Percentiles rank a stretch among this genome's conserved stretches.
Evolutionary conservation across 2,329 filamentous ascomycete species (phyloP).

Genomic region (Fusarium buxicola): DNA sequence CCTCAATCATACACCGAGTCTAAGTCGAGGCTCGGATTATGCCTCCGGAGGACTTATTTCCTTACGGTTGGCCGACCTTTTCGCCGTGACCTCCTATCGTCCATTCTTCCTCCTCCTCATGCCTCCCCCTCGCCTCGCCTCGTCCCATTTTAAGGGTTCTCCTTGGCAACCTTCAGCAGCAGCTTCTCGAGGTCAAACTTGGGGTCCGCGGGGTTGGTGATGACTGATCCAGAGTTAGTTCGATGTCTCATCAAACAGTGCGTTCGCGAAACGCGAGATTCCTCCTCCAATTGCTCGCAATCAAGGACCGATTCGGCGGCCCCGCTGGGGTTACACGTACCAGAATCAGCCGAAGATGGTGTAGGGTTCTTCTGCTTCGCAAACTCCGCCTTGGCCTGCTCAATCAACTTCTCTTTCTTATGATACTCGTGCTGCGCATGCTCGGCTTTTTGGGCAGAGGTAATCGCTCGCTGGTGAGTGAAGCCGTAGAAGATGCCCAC

Average conservation of each 20-base stretch:
- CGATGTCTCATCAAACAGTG: background rate
- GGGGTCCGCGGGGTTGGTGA: constrained; percentile 79
- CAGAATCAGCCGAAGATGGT: constrained; percentile 49
- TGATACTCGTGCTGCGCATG: constrained; percentile 85
- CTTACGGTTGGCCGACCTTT: constrained; percentile 41
- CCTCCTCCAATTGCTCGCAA: constrained; percentile 24
- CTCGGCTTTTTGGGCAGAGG: constrained; percentile 74
- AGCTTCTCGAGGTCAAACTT: constrained; percentile 95
- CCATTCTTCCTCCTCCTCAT: constrained; percentile 47
- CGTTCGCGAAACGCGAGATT: constrained; percentile 15
- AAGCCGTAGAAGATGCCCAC: constrained; percentile 95
- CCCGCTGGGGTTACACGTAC: constrained; percentile 41
- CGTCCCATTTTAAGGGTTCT: constrained; percentile 59
- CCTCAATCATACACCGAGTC: constrained; percentile 55
- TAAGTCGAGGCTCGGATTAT: constrained; percentile 48
- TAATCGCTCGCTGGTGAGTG: constrained; percentile 89
- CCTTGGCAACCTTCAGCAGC: constrained; percentile 71
- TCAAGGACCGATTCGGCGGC: constrained; percentile 11
- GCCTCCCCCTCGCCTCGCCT: constrained; percentile 25
- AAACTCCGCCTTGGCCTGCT: constrained; percentile 92
- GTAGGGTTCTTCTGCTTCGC: constrained; percentile 76
- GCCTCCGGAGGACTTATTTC: constrained; percentile 40
- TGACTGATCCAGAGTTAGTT: constrained; percentile 47
- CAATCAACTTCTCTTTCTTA: constrained; percentile 91
- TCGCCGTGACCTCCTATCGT: constrained; percentile 41